Percentiles rank a stretch among this genome's conserved stretches.
Conservation (phyloP, 2,329 filamentous ascomycete genomes). For the Aureobasidium pullulans region DNA sequence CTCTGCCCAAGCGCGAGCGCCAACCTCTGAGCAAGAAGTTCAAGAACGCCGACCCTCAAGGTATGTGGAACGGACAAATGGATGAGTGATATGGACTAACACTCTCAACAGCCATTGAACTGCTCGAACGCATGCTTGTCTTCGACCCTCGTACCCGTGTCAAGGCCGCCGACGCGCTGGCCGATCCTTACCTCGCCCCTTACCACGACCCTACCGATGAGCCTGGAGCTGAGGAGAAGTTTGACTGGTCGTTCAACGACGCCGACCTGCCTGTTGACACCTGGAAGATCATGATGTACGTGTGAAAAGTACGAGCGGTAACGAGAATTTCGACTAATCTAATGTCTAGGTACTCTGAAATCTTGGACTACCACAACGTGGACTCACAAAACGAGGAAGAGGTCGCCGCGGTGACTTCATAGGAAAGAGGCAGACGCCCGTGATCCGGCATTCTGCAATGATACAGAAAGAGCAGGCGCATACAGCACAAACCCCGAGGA, state of each 20-base stretch:
- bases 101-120: constrained; percentile 63
- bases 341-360: constrained; percentile 80
- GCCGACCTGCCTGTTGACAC: constrained; percentile 94
- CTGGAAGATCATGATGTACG: constrained; percentile 99
- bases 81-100: constrained; percentile 17
- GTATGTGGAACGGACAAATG: constrained; percentile 43
- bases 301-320: neutral
- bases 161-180: constrained; percentile 75
- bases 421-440: neutral
- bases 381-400: constrained; percentile 43
- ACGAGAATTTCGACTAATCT: neutral
- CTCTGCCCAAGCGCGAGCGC: constrained; percentile 86
- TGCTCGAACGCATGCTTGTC: constrained; percentile 93
- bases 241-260: constrained; percentile 99
- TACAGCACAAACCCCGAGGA: constrained; percentile 8
- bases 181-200: constrained; percentile 86
- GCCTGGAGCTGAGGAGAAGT: constrained; percentile 91
- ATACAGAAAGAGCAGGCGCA: constrained; percentile 11
- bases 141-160: constrained; percentile 97
- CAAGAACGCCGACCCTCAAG: constrained; percentile 82
- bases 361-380: constrained; percentile 96
- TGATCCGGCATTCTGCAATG: neutral
- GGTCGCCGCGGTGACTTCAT: neutral
- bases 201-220: constrained; percentile 98
- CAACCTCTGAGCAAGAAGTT: constrained; percentile 85